phyloP scores from a whole-genome alignment of 1,284 basidiomycete species.

The Bothia castanella region DNA sequence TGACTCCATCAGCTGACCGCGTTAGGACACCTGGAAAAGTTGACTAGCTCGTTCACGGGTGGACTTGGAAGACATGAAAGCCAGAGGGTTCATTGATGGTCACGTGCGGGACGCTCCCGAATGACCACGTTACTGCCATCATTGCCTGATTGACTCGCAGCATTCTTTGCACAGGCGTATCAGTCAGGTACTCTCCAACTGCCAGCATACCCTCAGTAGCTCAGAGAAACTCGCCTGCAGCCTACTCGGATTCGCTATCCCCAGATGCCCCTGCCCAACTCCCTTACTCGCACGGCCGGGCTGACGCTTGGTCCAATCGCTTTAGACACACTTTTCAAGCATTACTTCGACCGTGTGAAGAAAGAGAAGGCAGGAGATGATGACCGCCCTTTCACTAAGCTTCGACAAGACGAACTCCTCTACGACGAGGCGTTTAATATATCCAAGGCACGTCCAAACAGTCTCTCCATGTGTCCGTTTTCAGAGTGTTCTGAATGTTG shows the following conservation, averaged over 20 bases:
- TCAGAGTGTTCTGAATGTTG: background rate
- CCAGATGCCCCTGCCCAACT: conserved; percentile 41
- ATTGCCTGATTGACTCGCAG: no score
- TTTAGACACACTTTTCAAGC: conserved; percentile 76
- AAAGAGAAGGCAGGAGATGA: conserved; percentile 36
- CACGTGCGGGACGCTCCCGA: no score
- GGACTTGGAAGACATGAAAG: no score
- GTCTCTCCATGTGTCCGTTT: background rate
- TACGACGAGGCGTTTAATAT: conserved; percentile 82
- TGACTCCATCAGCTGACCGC: no score
- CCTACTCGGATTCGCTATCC: background rate
- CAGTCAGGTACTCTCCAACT: no score
- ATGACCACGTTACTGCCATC: no score
- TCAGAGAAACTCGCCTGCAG: background rate
- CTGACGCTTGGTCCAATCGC: conserved; percentile 70
- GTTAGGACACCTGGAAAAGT: no score
- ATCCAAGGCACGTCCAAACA: conserved; percentile 63
- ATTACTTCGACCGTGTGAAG: conserved; percentile 69
- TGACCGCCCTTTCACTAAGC: conserved; percentile 35
- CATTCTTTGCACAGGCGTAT: no score
- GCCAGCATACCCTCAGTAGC: no score
- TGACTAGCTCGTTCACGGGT: no score
- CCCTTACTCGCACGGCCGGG: conserved; percentile 58
- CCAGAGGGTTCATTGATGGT: no score
- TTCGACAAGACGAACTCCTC: conserved; percentile 73